Evolutionary conservation across 1,139 yeast genomes (phyloP).

Genomic region (Zygoascus hellenicus): DNA sequence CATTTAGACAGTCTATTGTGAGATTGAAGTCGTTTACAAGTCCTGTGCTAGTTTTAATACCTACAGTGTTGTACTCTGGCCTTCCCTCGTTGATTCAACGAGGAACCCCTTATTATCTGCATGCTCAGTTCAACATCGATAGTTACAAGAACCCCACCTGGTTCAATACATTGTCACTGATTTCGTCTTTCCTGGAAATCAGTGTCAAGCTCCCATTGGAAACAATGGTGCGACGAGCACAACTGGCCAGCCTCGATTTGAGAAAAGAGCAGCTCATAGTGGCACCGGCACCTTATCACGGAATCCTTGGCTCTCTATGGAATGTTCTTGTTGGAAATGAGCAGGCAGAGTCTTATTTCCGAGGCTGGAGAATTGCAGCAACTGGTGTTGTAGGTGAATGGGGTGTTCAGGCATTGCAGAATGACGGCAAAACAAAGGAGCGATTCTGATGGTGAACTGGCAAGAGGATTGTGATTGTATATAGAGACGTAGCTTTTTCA

Average conservation of each 20-base stretch:
- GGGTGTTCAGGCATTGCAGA: slow-evolving; percentile 63
- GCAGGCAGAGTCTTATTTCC: slow-evolving; percentile 49
- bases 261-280: slow-evolving; percentile 27
- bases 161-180: slow-evolving; percentile 48
- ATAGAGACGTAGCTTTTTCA: neutral
- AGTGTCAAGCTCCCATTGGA: slow-evolving; percentile 81
- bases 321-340: slow-evolving; percentile 39
- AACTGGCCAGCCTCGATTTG: slow-evolving; percentile 51
- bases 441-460: slow-evolving; percentile 18
- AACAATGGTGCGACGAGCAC: slow-evolving; percentile 78
- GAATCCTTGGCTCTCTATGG: slow-evolving; percentile 48
- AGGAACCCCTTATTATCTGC: slow-evolving; percentile 67
- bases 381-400: slow-evolving; percentile 76
- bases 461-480: neutral
- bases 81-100: slow-evolving; percentile 57
- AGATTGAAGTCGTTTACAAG: slow-evolving; percentile 42
- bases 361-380: slow-evolving; percentile 89
- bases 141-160: slow-evolving; percentile 57
- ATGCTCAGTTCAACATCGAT: slow-evolving; percentile 63
- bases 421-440: slow-evolving; percentile 40
- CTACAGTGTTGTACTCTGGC: slow-evolving; percentile 58
- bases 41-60: slow-evolving; percentile 51
- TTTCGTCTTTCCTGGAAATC: slow-evolving; percentile 59
- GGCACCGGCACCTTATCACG: slow-evolving; percentile 40
- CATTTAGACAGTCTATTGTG: slow-evolving; percentile 35